Evolutionary conservation across 1,284 basidiomycete genomes (phyloP).

Genomic region (Exsudoporus floridanus): DNA sequence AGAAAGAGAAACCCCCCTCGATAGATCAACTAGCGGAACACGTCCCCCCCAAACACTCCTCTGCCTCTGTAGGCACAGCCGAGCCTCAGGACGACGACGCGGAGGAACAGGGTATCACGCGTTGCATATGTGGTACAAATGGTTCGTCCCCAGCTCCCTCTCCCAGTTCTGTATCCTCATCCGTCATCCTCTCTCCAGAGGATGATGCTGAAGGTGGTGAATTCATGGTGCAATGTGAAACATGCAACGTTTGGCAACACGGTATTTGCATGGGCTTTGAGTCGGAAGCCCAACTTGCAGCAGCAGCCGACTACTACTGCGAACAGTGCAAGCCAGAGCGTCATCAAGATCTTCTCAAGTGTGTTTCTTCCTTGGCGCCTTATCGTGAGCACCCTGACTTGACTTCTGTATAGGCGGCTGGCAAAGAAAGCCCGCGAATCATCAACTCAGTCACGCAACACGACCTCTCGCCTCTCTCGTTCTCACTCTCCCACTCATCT

Average conservation of each 20-base stretch:
- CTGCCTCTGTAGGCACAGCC: slow-evolving; percentile 36
- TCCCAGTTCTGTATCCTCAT: slow-evolving; percentile 14
- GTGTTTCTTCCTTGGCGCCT: slow-evolving; percentile 29
- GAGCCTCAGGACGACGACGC: slow-evolving; percentile 50
- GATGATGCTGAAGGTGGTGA: slow-evolving; percentile 81
- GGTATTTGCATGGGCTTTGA: slow-evolving; percentile 95
- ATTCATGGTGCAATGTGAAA: slow-evolving; percentile 98
- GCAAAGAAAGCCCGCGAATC: slow-evolving; percentile 63
- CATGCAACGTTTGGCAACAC: slow-evolving; percentile 98
- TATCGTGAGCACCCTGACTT: slow-evolving; percentile 10
- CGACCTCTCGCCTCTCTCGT: slow-evolving; percentile 61
- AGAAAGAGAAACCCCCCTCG: slow-evolving; percentile 33
- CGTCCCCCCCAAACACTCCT: slow-evolving; percentile 32
- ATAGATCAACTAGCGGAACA: slow-evolving; percentile 29
- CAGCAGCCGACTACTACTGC: slow-evolving; percentile 86
- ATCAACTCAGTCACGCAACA: slow-evolving; percentile 56
- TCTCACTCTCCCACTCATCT: slow-evolving; percentile 69
- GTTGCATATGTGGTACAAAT: slow-evolving; percentile 90
- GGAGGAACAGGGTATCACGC: slow-evolving; percentile 84
- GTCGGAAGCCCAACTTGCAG: slow-evolving; percentile 79
- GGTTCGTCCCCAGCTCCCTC: slow-evolving; percentile 52
- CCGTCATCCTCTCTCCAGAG: slow-evolving; percentile 40
- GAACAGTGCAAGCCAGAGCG: slow-evolving; percentile 90
- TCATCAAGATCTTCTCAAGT: slow-evolving; percentile 79
- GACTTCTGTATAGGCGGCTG: slow-evolving; percentile 48